phyloP scores from a whole-genome alignment of 1,139 yeast genomes.

The Hansenula anomala region DNA sequence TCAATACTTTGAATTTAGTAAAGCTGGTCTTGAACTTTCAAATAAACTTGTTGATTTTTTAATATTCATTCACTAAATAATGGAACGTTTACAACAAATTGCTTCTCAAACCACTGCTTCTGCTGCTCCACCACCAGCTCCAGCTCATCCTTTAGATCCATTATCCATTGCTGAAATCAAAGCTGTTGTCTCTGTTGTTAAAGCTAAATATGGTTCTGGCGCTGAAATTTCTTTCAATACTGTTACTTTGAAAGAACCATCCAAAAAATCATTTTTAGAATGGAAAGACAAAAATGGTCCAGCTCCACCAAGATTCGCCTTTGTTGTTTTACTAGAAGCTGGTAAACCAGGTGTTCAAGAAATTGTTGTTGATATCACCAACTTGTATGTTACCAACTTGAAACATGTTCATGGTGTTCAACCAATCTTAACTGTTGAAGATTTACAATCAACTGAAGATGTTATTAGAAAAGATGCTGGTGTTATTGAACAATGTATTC shows the following conservation, averaged over 20 bases:
- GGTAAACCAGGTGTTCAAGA: conserved; percentile 63
- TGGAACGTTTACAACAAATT: conserved; percentile 67
- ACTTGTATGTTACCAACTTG: conserved; percentile 41
- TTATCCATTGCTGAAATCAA: conserved; percentile 53
- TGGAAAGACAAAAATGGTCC: conserved; percentile 67
- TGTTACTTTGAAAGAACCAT: conserved; percentile 66
- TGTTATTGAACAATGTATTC: conserved; percentile 68
- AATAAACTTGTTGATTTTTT: too few relatives aligned
- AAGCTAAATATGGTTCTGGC: conserved; percentile 41
- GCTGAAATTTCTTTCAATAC: conserved; percentile 61
- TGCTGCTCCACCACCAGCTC: conserved; percentile 45
- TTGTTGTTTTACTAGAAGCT: conserved; percentile 56
- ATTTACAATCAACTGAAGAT: conserved; percentile 57
- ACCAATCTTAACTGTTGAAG: conserved; percentile 71
- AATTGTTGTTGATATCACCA: conserved; percentile 57
- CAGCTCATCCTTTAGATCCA: conserved; percentile 71
- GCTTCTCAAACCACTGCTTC: conserved; percentile 61
- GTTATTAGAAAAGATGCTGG: conserved; percentile 62
- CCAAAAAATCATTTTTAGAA: conserved; percentile 52
- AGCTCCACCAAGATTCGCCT: conserved; percentile 62
- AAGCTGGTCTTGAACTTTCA: too few relatives aligned
- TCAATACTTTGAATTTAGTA: too few relatives aligned
- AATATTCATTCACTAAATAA: conserved; percentile 15
- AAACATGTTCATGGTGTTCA: conserved; percentile 55
- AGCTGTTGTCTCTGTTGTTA: conserved; percentile 40